Base-by-base conservation (phyloP, 306 rosid species). In the Pyrus communis region DNA sequence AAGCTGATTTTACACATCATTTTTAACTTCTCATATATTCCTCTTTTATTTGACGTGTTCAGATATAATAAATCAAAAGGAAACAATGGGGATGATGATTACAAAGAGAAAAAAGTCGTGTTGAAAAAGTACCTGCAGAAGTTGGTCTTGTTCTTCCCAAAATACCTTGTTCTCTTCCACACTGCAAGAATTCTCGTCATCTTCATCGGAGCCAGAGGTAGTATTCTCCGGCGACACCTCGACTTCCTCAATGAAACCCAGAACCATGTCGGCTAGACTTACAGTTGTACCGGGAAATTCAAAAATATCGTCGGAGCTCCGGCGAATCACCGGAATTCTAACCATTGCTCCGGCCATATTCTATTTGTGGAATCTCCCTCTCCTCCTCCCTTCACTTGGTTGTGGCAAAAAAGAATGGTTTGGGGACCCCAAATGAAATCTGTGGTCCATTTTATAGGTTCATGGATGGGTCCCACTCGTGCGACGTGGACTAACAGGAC, bases 131-230 rank as follows among this genome's bases (percentile, higher is more conserved):
- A 91, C 98, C 91, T 84, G 86, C 21, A 93, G 90, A 78, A 83
- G 84, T 11, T 83, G 84, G 2, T 79, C 72, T 45, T 93, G 93
- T 75, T 88, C 84, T 31, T 85, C 86, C 98, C 98, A 93, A 64
- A 87, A 93, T 58, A 77, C 76, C 74, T 79, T 82, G 67, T 67
- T 75, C 69, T 81, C 87, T 60, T 91, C 85, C 3, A 35, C 23
- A 17, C 69, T 23, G 67, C 57, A 40, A 52, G 78, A 27, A 55
- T 5, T 75, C 3, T 79, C 82, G 22, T 79, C 84, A 0, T 83
- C 86, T 0, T 71, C 83, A 0, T 76, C 78, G 62, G 89, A 88
- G 70, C 78, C 35, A 18, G 79, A 82, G 15, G 90, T 86, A 12
- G 31, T 3, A 77, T 75, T 88, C 27, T 65, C 88, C 58, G 84